Evolutionary conservation across 805 yeast species (phyloP).

Genomic region (Pichia heedii): DNA sequence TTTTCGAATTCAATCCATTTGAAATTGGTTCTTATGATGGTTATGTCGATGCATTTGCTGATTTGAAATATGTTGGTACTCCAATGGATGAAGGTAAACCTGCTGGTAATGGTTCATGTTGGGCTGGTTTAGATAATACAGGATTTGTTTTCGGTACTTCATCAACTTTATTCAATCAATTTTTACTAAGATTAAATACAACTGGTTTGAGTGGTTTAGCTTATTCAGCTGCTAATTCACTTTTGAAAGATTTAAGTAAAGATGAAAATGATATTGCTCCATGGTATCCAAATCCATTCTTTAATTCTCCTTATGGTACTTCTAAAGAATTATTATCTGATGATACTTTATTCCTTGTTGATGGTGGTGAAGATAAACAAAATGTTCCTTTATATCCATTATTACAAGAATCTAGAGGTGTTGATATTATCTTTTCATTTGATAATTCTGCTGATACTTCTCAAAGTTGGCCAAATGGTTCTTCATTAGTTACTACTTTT

Average conservation of each 20-base stretch:
- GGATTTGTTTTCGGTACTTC: constrained; percentile 81
- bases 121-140: constrained; percentile 67
- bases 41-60: constrained; percentile 53
- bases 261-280: constrained; percentile 61
- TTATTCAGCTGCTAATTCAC: constrained; percentile 34
- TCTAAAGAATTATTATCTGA: constrained; percentile 31
- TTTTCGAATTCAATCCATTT: constrained; percentile 53
- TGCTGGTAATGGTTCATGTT: constrained; percentile 34
- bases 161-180: constrained; percentile 67
- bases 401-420: constrained; percentile 47
- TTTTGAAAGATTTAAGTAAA: constrained; percentile 34
- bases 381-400: constrained; percentile 63
- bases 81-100: constrained; percentile 52
- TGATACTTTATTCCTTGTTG: constrained; percentile 48
- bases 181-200: constrained; percentile 48
- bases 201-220: constrained; percentile 41
- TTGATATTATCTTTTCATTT: constrained; percentile 58
- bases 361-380: constrained; percentile 74
- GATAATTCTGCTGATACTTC: constrained; percentile 61
- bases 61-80: constrained; percentile 64
- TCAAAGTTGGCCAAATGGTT: constrained; percentile 58
- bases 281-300: constrained; percentile 66
- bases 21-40: constrained; percentile 90
- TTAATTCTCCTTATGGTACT: constrained; percentile 31
- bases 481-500: constrained; percentile 47